These are phyloP conservation scores for Crithidia acanthocephali DNA, from an alignment of 208 protist genomes.

Conservation along the genomic window DNA sequence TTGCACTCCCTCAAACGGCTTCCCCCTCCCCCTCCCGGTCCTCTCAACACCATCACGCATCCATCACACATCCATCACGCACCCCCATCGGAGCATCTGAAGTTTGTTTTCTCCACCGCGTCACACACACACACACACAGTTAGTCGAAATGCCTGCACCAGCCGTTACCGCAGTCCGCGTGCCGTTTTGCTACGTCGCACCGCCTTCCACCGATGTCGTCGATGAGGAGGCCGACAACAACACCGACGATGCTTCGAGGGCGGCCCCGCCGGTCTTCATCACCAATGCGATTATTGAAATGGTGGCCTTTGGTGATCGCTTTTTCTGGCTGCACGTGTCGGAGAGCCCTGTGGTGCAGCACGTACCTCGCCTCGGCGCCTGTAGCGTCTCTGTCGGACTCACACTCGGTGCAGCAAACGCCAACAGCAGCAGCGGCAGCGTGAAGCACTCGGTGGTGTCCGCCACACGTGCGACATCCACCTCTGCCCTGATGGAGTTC, in stretches of 20 bases:
- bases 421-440: not conserved
- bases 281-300: conserved; percentile 46
- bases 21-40: not conserved
- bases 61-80: too few species aligned
- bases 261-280: conserved; percentile 26
- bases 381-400: conserved; percentile 43
- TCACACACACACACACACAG: not conserved
- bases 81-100: too few species aligned
- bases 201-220: conserved; percentile 6
- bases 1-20: too few species aligned
- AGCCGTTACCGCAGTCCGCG: conserved; percentile 20
- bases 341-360: conserved; percentile 31
- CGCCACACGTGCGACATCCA: conserved; percentile 14
- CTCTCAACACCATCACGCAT: too few species aligned
- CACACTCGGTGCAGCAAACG: not conserved
- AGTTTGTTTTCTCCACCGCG: not conserved
- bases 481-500: conserved; percentile 42
- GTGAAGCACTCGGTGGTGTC: too few species aligned
- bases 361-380: conserved; percentile 35
- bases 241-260: not conserved
- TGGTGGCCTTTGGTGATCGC: conserved; percentile 45
- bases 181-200: conserved; percentile 38
- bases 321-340: conserved; percentile 80
- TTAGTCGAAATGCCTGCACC: conserved; percentile 33
- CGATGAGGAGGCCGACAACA: not conserved